Evolutionary conservation across 2,329 filamentous ascomycete species (phyloP).

Genomic region (Aspergillus awamori): DNA sequence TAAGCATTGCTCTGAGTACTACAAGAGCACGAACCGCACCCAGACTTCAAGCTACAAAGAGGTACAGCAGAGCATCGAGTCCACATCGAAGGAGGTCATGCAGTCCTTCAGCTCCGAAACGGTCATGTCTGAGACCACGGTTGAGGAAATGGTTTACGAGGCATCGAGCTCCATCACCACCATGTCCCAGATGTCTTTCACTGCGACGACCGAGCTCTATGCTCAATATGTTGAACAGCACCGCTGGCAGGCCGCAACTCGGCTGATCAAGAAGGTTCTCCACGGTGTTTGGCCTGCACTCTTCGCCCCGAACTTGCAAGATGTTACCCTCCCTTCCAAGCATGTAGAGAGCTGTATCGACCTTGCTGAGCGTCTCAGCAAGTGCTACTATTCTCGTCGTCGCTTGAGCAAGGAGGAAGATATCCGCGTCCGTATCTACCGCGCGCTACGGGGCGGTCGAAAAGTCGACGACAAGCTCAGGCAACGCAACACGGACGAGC

Average conservation of each 20-base stretch:
- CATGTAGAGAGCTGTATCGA: conserved; percentile 52
- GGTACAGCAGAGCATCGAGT: conserved; percentile 48
- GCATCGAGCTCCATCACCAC: conserved; percentile 43
- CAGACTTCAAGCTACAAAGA: conserved; percentile 42
- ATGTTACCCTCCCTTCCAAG: conserved; percentile 48
- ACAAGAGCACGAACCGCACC: conserved; percentile 42
- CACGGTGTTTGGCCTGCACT: conserved; percentile 52
- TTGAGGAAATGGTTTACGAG: conserved; percentile 51
- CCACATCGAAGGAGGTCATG: conserved; percentile 48
- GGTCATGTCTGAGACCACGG: conserved; percentile 45
- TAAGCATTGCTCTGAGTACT: conserved; percentile 48
- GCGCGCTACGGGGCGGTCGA: conserved; percentile 32
- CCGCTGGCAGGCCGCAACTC: conserved; percentile 52
- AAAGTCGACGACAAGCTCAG: conserved; percentile 36
- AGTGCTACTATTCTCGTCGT: conserved; percentile 48
- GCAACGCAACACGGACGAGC: conserved; percentile 30
- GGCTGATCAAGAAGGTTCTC: conserved; percentile 50
- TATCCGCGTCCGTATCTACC: conserved; percentile 41
- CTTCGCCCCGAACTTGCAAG: conserved; percentile 48
- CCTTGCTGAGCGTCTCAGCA: conserved; percentile 50
- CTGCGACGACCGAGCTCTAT: conserved; percentile 45
- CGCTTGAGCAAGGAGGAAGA: conserved; percentile 42
- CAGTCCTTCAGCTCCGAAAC: conserved; percentile 37
- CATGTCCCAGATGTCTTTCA: conserved; percentile 46
- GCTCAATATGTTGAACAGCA: conserved; percentile 50